These are phyloP conservation scores for Mycosphaerella arachidis DNA, from an alignment of 2,329 filamentous ascomycete genomes.

Conservation along the genomic window DNA sequence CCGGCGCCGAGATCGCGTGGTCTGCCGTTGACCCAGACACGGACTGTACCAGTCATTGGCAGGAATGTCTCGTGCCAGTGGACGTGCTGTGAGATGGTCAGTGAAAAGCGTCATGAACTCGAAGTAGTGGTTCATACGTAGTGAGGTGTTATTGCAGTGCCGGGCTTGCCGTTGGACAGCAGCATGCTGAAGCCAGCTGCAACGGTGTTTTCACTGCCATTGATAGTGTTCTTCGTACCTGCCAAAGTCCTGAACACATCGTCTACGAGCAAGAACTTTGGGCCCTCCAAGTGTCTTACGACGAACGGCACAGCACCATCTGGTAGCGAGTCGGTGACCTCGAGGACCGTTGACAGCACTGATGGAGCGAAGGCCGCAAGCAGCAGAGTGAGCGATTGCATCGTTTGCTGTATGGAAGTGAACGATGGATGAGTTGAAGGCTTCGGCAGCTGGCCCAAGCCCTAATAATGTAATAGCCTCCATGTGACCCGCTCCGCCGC, in stretches of 20 bases:
- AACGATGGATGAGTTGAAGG: conserved; percentile 1
- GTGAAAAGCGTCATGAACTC: background rate
- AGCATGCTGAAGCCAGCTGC: conserved; percentile 7
- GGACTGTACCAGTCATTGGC: conserved; percentile 8
- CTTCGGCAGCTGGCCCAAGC: conserved; percentile 1
- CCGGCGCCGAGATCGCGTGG: conserved; percentile 12
- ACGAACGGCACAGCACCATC: background rate
- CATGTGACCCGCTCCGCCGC: background rate
- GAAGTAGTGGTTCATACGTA: background rate
- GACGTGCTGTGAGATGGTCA: conserved; percentile 5
- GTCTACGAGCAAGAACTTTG: conserved; percentile 4
- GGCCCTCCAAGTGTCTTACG: conserved; percentile 3
- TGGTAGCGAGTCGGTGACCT: conserved; percentile 1
- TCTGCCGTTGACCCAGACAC: conserved; percentile 12
- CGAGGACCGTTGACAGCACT: background rate
- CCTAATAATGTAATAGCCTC: background rate
- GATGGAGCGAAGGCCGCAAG: background rate
- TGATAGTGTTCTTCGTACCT: conserved; percentile 1
- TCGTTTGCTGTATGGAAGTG: background rate
- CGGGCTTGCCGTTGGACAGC: conserved; percentile 2
- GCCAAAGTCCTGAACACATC: conserved; percentile 6
- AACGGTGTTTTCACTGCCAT: background rate
- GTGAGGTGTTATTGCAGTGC: conserved; percentile 3
- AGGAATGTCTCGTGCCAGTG: conserved; percentile 16
- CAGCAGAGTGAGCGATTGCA: background rate